phyloP scores from a whole-genome alignment of 768 basidiomycete genomes.

The Leucocoprinus birnbaumii region DNA sequence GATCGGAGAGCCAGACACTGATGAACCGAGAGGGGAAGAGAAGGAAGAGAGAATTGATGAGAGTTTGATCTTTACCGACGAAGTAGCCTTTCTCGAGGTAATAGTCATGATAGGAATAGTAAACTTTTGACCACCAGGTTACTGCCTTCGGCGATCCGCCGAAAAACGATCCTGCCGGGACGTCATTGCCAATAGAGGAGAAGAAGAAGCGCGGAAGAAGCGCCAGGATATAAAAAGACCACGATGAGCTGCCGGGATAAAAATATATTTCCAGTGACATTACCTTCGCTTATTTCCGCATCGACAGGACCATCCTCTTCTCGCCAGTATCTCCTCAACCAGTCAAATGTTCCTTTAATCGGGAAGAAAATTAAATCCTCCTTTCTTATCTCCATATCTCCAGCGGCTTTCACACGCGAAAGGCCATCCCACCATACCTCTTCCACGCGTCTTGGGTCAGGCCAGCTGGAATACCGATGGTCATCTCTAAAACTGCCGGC shows the following conservation, averaged over 20 bases:
- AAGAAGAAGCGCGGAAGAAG: not conserved
- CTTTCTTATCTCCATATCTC: not conserved
- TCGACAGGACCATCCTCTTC: constrained; percentile 49
- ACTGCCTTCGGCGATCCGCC: constrained; percentile 44
- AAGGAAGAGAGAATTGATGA: constrained; percentile 38
- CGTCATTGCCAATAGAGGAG: too few species aligned
- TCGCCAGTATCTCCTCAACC: constrained; percentile 32
- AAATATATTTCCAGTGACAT: not conserved
- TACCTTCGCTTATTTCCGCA: constrained; percentile 50
- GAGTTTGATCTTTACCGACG: constrained; percentile 55
- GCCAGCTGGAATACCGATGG: constrained; percentile 48
- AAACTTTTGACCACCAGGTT: constrained; percentile 41
- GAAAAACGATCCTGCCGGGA: constrained; percentile 56
- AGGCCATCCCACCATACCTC: constrained; percentile 35
- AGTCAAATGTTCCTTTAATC: constrained; percentile 31
- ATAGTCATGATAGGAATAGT: constrained; percentile 49
- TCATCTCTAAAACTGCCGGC: constrained; percentile 47
- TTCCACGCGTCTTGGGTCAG: constrained; percentile 36
- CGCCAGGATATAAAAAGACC: not conserved
- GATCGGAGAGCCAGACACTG: constrained; percentile 35
- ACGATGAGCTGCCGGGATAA: not conserved
- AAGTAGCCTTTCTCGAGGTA: constrained; percentile 47
- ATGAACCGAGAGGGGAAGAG: constrained; percentile 42
- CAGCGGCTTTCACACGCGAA: constrained; percentile 18
- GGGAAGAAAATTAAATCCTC: constrained; percentile 52